Evolutionary conservation across 2,329 filamentous ascomycete genomes (phyloP).

Genomic region (Neurospora crassa): DNA sequence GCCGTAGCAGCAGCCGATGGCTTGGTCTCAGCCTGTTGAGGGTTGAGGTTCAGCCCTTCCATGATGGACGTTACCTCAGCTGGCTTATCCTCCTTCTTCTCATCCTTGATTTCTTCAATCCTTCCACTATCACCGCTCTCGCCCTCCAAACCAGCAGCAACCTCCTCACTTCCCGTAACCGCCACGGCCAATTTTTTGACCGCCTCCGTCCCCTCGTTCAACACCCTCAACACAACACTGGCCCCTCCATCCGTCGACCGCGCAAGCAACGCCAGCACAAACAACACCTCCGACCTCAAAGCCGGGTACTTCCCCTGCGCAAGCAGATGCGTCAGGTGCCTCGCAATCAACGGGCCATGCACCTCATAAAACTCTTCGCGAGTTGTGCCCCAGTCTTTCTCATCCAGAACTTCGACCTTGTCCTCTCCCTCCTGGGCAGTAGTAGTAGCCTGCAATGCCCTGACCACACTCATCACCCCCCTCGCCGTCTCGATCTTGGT

Average conservation of each 20-base stretch:
- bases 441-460: conserved; percentile 37
- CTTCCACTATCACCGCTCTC: conserved; percentile 5
- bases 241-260: conserved; percentile 38
- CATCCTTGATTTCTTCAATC: conserved; percentile 8
- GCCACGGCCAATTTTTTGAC: conserved; percentile 35
- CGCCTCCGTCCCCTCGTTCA: conserved; percentile 31
- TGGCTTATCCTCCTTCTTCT: conserved; percentile 11
- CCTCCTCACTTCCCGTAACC: conserved; percentile 35
- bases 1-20: conserved; percentile 34
- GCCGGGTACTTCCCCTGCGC: conserved; percentile 49
- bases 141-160: conserved; percentile 3
- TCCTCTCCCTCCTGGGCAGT: conserved; percentile 21
- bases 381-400: neutral
- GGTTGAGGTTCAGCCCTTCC: conserved; percentile 31
- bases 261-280: conserved; percentile 51
- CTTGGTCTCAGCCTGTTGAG: conserved; percentile 33
- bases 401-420: conserved; percentile 21
- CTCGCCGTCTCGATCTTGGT: conserved; percentile 52
- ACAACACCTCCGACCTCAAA: conserved; percentile 51
- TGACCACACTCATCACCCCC: conserved; percentile 41
- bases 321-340: conserved; percentile 41
- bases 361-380: conserved; percentile 32
- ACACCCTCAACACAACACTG: conserved; percentile 31
- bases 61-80: conserved; percentile 10
- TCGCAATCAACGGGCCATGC: conserved; percentile 30